These are phyloP conservation scores for Mrakia frigida DNA, from an alignment of 768 basidiomycete species.

Conservation along the genomic window DNA sequence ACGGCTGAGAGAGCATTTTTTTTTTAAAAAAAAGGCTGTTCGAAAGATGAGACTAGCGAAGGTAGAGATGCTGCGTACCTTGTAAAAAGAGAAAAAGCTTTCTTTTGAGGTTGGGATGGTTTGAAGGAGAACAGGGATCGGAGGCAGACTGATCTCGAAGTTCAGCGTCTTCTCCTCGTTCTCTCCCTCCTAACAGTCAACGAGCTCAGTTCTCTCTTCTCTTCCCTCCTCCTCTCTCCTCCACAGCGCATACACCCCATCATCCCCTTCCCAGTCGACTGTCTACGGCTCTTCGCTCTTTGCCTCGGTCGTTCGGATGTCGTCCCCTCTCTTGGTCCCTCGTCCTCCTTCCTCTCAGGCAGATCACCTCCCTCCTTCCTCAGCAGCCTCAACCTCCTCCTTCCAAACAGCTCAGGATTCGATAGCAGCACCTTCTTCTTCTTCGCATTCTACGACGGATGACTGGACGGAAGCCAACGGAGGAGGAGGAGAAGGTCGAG, in stretches of 20 bases:
- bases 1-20: too few relatives aligned
- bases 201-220: background rate
- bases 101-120: too few relatives aligned
- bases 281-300: background rate
- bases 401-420: background rate
- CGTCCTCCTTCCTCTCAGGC: background rate
- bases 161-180: too few relatives aligned
- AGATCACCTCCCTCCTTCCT: background rate
- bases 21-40: too few relatives aligned
- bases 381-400: background rate
- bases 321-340: background rate
- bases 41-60: too few relatives aligned
- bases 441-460: background rate
- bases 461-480: background rate
- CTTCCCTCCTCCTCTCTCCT: background rate
- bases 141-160: background rate
- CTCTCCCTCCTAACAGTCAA: background rate
- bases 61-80: too few relatives aligned
- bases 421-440: background rate
- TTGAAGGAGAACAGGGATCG: too few relatives aligned
- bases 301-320: background rate
- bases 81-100: too few relatives aligned
- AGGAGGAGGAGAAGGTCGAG: background rate
- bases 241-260: background rate
- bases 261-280: background rate